Conservation (phyloP, 2,329 filamentous ascomycete genomes). For the Epichloe baconii region DNA sequence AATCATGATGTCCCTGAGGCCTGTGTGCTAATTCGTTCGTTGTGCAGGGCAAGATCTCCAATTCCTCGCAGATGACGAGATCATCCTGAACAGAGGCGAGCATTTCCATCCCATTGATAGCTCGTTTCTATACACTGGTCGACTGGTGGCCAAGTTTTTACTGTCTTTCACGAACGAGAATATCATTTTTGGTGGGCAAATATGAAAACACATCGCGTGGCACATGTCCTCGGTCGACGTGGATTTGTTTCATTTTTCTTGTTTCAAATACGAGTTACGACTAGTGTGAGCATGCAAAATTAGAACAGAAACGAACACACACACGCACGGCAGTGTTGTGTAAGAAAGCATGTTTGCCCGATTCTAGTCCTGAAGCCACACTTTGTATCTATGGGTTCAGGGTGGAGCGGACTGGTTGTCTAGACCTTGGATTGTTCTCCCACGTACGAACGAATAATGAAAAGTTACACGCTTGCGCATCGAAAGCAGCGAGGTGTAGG, state of each 20-base stretch:
- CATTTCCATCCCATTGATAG: slow-evolving; percentile 35
- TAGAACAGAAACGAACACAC: background rate
- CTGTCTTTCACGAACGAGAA: slow-evolving; percentile 40
- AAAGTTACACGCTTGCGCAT: slow-evolving; percentile 49
- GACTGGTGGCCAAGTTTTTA: slow-evolving; percentile 39
- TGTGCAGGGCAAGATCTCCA: slow-evolving; percentile 23
- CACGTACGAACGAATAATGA: slow-evolving; percentile 44
- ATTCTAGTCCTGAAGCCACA: slow-evolving; percentile 51
- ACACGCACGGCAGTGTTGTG: background rate
- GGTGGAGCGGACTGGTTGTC: slow-evolving; percentile 57
- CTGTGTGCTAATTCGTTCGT: background rate
- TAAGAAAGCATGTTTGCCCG: slow-evolving; percentile 39
- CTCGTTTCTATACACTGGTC: slow-evolving; percentile 37
- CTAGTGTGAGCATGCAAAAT: background rate
- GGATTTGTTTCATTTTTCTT: background rate
- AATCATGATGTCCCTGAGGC: background rate
- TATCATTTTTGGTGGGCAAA: slow-evolving; percentile 28
- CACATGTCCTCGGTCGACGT: background rate
- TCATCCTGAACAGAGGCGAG: slow-evolving; percentile 30
- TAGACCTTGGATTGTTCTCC: slow-evolving; percentile 51
- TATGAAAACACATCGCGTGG: slow-evolving; percentile 1
- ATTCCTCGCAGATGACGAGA: slow-evolving; percentile 32
- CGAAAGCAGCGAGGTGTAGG: slow-evolving; percentile 46
- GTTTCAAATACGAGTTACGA: background rate
- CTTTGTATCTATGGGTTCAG: slow-evolving; percentile 40